These are phyloP conservation scores for Grifola frondosa DNA, from an alignment of 1,284 basidiomycete species.

Conservation along the genomic window DNA sequence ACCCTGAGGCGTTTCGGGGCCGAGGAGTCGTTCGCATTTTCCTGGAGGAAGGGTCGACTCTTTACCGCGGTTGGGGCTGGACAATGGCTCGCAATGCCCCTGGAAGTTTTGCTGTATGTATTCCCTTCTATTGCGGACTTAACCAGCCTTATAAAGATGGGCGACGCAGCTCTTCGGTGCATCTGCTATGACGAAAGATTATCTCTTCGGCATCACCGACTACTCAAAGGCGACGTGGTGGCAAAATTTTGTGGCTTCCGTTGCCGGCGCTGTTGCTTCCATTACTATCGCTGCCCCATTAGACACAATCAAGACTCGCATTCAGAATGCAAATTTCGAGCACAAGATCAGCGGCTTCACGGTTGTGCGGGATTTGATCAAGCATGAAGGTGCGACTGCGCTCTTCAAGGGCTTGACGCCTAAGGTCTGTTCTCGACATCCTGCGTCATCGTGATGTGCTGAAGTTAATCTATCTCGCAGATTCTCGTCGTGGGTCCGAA, in stretches of 20 bases:
- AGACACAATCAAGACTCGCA: constrained; percentile 95
- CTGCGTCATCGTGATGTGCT: constrained; percentile 3
- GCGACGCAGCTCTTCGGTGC: constrained; percentile 98
- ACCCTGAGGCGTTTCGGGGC: constrained; percentile 93
- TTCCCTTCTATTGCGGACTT: no score
- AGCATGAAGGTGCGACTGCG: constrained; percentile 82
- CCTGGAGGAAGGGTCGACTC: constrained; percentile 85
- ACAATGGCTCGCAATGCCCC: constrained; percentile 98
- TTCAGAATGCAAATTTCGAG: constrained; percentile 98
- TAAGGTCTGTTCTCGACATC: constrained; percentile 56
- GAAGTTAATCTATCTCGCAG: constrained; percentile 38
- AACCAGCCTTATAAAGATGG: no score
- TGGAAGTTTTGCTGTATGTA: constrained; percentile 87
- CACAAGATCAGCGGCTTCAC: constrained; percentile 85
- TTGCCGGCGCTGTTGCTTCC: constrained; percentile 92
- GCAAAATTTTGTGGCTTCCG: constrained; percentile 94
- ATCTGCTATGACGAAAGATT: constrained; percentile 93
- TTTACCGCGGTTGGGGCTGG: constrained; percentile 99
- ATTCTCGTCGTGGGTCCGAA: constrained; percentile 97
- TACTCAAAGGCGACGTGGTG: constrained; percentile 93
- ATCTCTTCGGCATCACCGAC: constrained; percentile 85
- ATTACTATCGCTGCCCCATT: constrained; percentile 97
- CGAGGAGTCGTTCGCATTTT: constrained; percentile 90
- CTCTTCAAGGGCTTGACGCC: constrained; percentile 98
- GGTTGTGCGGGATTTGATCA: constrained; percentile 86